A percentile compares a stretch with the other conserved stretches of the same genome.
phyloP scores from a whole-genome alignment of 176 grass and related monocot species.

The Oryza australiensis region DNA sequence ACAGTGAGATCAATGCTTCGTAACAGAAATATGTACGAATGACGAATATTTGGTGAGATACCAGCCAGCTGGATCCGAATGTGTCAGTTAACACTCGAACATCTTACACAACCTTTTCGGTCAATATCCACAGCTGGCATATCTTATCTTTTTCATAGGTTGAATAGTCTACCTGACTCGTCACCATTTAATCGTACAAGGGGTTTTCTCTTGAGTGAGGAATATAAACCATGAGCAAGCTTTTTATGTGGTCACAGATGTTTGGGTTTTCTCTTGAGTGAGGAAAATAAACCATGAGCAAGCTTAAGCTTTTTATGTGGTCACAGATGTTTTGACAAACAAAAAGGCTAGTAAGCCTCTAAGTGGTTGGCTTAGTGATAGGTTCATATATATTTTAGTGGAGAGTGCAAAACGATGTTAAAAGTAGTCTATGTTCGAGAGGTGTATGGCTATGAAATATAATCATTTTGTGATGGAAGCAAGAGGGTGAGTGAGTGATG shows the following conservation, averaged over 20 bases:
- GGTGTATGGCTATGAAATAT: no score
- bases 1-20: not conserved
- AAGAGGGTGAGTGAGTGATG: no score
- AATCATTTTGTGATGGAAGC: no score
- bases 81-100: not conserved
- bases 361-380: not conserved
- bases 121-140: not conserved
- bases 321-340: not conserved
- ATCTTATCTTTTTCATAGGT: not conserved
- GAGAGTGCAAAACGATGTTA: not conserved
- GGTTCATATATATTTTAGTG: not conserved
- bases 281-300: not conserved
- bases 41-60: not conserved
- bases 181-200: not conserved
- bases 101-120: not conserved
- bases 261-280: not conserved
- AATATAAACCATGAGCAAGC: not conserved
- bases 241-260: not conserved
- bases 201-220: not conserved
- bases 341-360: not conserved
- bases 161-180: not conserved
- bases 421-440: not conserved
- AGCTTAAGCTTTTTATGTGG: no score
- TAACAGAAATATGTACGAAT: not conserved
- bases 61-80: not conserved